phyloP scores from a whole-genome alignment of 805 yeast species.

The Tetrapisispora namnaoensis region DNA sequence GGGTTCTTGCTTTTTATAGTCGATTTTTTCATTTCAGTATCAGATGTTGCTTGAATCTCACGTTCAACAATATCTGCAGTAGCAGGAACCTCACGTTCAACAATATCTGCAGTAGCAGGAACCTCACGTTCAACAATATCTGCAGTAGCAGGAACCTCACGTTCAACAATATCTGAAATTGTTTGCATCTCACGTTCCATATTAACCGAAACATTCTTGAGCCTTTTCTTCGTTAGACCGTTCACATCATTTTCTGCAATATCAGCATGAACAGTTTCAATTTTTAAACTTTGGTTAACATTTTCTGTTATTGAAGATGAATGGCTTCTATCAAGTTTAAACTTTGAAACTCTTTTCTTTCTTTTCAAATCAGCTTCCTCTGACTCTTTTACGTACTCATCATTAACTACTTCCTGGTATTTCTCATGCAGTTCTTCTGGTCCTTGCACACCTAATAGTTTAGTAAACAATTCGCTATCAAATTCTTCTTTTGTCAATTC shows the following conservation, averaged over 20 bases:
- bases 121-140: conserved; percentile 4
- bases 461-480: conserved; percentile 26
- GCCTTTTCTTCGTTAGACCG: too few relatives aligned
- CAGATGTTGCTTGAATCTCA: not conserved
- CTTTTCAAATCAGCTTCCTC: conserved; percentile 5
- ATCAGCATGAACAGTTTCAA: not conserved
- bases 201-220: not conserved
- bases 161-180: conserved; percentile 5
- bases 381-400: conserved; percentile 2
- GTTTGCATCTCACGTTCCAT: not conserved
- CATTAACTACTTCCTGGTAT: conserved; percentile 10
- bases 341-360: conserved; percentile 23
- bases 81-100: conserved; percentile 4
- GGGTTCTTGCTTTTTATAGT: not conserved
- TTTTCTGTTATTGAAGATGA: not conserved
- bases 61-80: conserved; percentile 4
- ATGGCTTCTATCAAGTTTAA: conserved; percentile 18
- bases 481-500: conserved; percentile 13
- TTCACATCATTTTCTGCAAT: not conserved
- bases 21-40: not conserved
- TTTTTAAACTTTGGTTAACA: not conserved
- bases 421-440: conserved; percentile 25
- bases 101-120: conserved; percentile 3
- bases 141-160: not conserved
- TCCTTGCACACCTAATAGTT: conserved; percentile 24